These are phyloP conservation scores for Rachicladosporium sp. DNA, from an alignment of 2,329 filamentous ascomycete genomes.

Conservation along the genomic window DNA sequence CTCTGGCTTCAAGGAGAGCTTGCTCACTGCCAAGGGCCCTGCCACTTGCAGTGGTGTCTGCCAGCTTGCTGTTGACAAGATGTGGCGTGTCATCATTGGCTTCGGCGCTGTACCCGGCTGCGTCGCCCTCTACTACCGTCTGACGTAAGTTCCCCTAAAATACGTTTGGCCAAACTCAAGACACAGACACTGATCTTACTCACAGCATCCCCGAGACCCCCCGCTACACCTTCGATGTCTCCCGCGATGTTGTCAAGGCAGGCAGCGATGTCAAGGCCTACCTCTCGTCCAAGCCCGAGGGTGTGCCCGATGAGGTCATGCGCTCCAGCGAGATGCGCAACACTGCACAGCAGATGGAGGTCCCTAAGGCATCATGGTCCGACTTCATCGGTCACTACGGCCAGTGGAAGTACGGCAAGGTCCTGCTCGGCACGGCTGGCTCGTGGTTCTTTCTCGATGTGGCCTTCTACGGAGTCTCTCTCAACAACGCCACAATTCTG, in stretches of 20 bases:
- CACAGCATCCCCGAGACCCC: slow-evolving; percentile 64
- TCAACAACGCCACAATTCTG: slow-evolving; percentile 66
- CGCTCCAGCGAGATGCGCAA: slow-evolving; percentile 48
- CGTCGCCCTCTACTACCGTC: slow-evolving; percentile 72
- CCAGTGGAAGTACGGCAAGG: slow-evolving; percentile 57
- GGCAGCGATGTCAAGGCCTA: slow-evolving; percentile 65
- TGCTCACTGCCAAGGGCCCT: slow-evolving; percentile 26
- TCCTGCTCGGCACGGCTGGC: slow-evolving; percentile 66
- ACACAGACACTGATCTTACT: too few species aligned
- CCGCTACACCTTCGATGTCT: slow-evolving; percentile 75
- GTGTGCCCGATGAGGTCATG: slow-evolving; percentile 52
- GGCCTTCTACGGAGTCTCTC: slow-evolving; percentile 45
- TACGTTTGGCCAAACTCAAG: too few species aligned
- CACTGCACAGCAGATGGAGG: slow-evolving; percentile 42
- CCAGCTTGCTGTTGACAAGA: slow-evolving; percentile 65
- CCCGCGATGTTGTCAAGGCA: slow-evolving; percentile 61
- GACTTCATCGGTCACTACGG: slow-evolving; percentile 63
- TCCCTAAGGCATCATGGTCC: slow-evolving; percentile 57
- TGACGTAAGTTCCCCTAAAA: slow-evolving; percentile 36
- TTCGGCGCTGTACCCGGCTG: slow-evolving; percentile 70
- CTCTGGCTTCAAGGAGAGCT: slow-evolving; percentile 26
- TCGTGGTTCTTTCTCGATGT: slow-evolving; percentile 76
- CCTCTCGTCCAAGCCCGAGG: slow-evolving; percentile 51
- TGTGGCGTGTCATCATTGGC: slow-evolving; percentile 73
- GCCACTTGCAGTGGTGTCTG: slow-evolving; percentile 52